phyloP scores from a whole-genome alignment of 306 rosid species.

The Castanopsis chinensis region DNA sequence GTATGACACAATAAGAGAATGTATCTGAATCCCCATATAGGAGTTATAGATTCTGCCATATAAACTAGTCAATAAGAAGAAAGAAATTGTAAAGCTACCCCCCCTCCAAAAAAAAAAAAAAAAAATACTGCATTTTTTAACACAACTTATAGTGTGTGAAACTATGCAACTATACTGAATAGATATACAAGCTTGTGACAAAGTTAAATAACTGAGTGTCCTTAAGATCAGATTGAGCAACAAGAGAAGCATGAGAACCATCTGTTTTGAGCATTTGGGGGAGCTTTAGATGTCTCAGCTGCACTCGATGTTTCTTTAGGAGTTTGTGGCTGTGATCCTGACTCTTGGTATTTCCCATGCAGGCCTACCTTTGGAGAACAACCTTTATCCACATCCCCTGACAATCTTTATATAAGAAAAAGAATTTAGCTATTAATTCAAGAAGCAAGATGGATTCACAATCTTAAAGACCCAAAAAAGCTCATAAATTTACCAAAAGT shows the following conservation, averaged over 20 bases:
- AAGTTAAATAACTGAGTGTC: constrained; percentile 2
- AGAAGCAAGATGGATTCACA: neutral
- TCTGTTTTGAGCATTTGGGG: constrained; percentile 4
- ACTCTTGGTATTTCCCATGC: constrained; percentile 20
- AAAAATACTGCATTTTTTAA: neutral
- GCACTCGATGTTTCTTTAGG: constrained; percentile 21
- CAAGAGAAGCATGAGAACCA: constrained; percentile 62
- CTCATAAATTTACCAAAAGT: neutral
- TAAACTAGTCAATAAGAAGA: neutral
- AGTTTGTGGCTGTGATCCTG: constrained; percentile 1
- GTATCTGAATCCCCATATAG: constrained; percentile 13
- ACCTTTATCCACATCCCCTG: constrained; percentile 43
- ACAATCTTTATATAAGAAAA: constrained; percentile 39
- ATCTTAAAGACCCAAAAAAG: neutral
- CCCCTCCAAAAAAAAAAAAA: neutral
- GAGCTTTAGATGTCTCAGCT: constrained; percentile 20
- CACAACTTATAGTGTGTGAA: neutral
- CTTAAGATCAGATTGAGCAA: constrained; percentile 34
- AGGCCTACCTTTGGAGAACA: constrained; percentile 23
- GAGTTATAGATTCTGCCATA: neutral
- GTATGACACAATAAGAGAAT: constrained; percentile 12
- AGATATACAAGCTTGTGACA: constrained; percentile 14
- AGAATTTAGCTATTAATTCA: constrained; percentile 24
- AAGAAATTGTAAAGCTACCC: neutral
- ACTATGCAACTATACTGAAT: constrained; percentile 23